Evolutionary conservation across 2,329 filamentous ascomycete species (phyloP), one percentile per base, ranked within the genome.

Genomic region (Ophiostoma ulmi): DNA sequence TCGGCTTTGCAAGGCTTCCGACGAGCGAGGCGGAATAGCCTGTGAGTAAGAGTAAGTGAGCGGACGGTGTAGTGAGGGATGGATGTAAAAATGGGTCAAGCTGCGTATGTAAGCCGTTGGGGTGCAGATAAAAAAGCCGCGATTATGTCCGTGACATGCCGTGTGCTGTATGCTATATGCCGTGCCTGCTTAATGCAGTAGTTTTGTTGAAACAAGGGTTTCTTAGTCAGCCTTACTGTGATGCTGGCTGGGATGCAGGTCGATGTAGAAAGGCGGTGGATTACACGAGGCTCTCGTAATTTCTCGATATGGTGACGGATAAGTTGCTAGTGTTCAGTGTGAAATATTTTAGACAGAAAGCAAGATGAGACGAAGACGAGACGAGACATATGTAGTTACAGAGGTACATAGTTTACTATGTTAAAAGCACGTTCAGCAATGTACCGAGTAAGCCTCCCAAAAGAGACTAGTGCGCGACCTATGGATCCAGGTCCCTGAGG

Each of bases 101-200:
- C 58, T 17, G 58, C 58, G 58, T 63, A 63, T 63, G 26, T 63
- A 63, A 63, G 58, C 58, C 26, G 58, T 13, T 35, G 58, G 26
- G 55, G 58, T 35, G 26, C 58, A 63, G 26, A 35, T 63, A 13
- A 48, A 48, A 22, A 13, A 22, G 26, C 58, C 5, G 58, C 26
- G 52, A 22, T 22, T 26, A 55, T 55, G 48, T 14, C 48, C 48
- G 48, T 55, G 48, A 55, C 22, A 55, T 20, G 44, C 44, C 58
- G 58, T 35, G 22, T 38, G 36, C 36, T 38, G 36, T 39, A 39
- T 44, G 11, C 26, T 26, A 26, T 48, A 48, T 48, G 44, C 44
- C 58, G 58, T 35, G 22, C 58, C 26, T 17, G 58, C 58, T 13
- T 11, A 63, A 63, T 35, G 58, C 26, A 58, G n/a, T 22, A 31